Percentiles rank a stretch among this genome's conserved stretches.
phyloP scores from a whole-genome alignment of 2,329 filamentous ascomycete species.

The Alternaria longipes region DNA sequence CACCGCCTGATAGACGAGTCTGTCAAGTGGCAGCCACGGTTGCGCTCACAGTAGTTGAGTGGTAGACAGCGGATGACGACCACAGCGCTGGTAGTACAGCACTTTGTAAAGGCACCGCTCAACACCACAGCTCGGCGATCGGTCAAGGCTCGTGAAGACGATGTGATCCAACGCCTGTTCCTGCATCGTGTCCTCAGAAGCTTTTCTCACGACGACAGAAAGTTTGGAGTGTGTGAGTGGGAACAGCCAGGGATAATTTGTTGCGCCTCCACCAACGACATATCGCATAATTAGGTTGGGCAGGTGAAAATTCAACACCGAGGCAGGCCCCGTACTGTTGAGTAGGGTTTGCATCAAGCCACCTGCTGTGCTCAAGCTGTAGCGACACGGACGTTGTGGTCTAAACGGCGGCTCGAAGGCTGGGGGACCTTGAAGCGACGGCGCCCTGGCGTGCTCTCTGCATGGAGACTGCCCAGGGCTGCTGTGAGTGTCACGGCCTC shows the following conservation, averaged over 20 bases:
- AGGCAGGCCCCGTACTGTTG: slow-evolving; percentile 15
- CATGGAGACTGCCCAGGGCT: slow-evolving; percentile 12
- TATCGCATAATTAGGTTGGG: slow-evolving; percentile 25
- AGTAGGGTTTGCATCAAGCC: slow-evolving; percentile 17
- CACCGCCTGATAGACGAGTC: slow-evolving; percentile 31
- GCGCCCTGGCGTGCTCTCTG: slow-evolving; percentile 17
- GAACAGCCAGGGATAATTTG: slow-evolving; percentile 20
- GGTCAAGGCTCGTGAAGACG: slow-evolving; percentile 9
- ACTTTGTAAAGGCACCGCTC: slow-evolving; percentile 12
- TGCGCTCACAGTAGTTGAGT: slow-evolving; percentile 30
- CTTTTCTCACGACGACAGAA: slow-evolving; percentile 16
- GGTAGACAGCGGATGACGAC: slow-evolving; percentile 27
- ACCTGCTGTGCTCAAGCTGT: slow-evolving; percentile 17
- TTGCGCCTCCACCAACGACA: slow-evolving; percentile 33
- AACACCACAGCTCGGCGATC: slow-evolving; percentile 18
- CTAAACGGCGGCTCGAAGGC: slow-evolving; percentile 27
- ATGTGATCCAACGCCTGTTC: slow-evolving; percentile 30
- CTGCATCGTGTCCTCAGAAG: slow-evolving; percentile 37
- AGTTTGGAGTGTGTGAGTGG: slow-evolving; percentile 18
- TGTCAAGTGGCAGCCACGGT: slow-evolving; percentile 37
- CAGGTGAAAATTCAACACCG: slow-evolving; percentile 29
- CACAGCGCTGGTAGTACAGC: slow-evolving; percentile 29
- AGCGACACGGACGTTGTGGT: slow-evolving; percentile 22
- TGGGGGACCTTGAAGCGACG: slow-evolving; percentile 27
- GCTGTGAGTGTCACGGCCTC: slow-evolving; percentile 22